Evolutionary conservation across 176 grass and related monocot genomes (phyloP).

Genomic region (Lolium multiflorum): DNA sequence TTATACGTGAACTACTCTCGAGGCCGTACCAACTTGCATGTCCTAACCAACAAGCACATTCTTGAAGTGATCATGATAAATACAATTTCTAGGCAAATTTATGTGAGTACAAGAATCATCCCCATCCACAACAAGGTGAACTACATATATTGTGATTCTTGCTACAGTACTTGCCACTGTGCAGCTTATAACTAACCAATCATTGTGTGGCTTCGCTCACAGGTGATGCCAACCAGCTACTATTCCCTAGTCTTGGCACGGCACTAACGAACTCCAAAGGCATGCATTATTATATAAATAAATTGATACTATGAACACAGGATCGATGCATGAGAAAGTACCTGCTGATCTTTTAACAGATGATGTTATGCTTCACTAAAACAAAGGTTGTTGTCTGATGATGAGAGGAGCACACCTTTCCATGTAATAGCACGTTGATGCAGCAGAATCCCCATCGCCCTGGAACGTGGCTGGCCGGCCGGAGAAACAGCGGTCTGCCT

Average conservation of each 20-base stretch:
- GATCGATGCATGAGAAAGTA: slow-evolving; percentile 48
- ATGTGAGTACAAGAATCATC: neutral
- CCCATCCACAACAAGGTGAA: too few relatives aligned
- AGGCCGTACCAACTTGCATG: neutral
- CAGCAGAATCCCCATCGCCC: slow-evolving; percentile 38
- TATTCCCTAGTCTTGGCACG: slow-evolving; percentile 43
- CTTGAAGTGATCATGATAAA: neutral
- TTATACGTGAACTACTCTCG: neutral
- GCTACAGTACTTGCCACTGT: slow-evolving; percentile 19
- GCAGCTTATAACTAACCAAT: slow-evolving; percentile 51
- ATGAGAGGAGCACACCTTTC: slow-evolving; percentile 49
- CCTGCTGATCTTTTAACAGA: slow-evolving; percentile 52
- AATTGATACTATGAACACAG: neutral
- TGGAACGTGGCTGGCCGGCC: slow-evolving; percentile 33
- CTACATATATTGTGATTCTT: slow-evolving; percentile 12
- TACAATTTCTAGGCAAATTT: neutral
- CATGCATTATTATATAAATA: slow-evolving; percentile 10
- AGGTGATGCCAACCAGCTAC: slow-evolving; percentile 37
- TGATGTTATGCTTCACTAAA: slow-evolving; percentile 51
- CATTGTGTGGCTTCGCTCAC: slow-evolving; percentile 35
- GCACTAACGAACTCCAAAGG: slow-evolving; percentile 44
- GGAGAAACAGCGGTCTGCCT: slow-evolving; percentile 47
- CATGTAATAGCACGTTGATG: slow-evolving; percentile 37
- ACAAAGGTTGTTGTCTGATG: slow-evolving; percentile 41
- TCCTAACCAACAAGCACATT: neutral